phyloP scores from a whole-genome alignment of 805 yeast genomes.

The Metschnikowia chrysomelidarum region DNA sequence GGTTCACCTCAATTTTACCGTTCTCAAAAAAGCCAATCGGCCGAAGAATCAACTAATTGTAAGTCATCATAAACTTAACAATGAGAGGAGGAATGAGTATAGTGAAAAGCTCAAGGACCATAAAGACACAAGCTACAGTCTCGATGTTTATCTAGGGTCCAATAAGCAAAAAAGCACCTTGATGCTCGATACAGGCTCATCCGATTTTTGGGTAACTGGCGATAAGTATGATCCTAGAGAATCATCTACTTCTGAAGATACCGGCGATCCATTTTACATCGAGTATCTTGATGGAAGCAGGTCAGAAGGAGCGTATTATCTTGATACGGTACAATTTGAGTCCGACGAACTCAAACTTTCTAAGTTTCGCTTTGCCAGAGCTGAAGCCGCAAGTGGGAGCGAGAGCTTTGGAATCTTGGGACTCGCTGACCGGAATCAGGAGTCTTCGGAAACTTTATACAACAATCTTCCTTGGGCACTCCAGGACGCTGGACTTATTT shows the following conservation, averaged over 20 bases:
- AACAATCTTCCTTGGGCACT: slow-evolving; percentile 62
- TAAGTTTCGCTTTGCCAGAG: slow-evolving; percentile 15
- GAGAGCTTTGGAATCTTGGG: slow-evolving; percentile 11
- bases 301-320: slow-evolving; percentile 10
- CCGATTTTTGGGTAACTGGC: slow-evolving; percentile 38
- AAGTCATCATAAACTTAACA: no score
- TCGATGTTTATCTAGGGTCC: slow-evolving; percentile 24
- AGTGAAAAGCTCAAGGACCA: slow-evolving; percentile 8
- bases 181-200: slow-evolving; percentile 42
- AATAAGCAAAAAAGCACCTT: slow-evolving; percentile 27
- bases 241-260: slow-evolving; percentile 7
- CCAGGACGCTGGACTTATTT: slow-evolving; percentile 55
- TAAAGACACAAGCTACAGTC: slow-evolving; percentile 11
- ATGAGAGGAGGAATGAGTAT: slow-evolving; percentile 6
- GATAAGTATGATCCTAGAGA: slow-evolving; percentile 6
- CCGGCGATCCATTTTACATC: slow-evolving; percentile 8
- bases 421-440: slow-evolving; percentile 11
- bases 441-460: slow-evolving; percentile 4
- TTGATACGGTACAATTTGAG: slow-evolving; percentile 10
- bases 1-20: no score
- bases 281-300: slow-evolving; percentile 9
- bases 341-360: slow-evolving; percentile 3
- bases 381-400: not conserved
- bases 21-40: no score
- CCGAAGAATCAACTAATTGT: no score